Base-by-base conservation (phyloP, 345 rosid genomes). In the Aquilaria malaccensis region DNA sequence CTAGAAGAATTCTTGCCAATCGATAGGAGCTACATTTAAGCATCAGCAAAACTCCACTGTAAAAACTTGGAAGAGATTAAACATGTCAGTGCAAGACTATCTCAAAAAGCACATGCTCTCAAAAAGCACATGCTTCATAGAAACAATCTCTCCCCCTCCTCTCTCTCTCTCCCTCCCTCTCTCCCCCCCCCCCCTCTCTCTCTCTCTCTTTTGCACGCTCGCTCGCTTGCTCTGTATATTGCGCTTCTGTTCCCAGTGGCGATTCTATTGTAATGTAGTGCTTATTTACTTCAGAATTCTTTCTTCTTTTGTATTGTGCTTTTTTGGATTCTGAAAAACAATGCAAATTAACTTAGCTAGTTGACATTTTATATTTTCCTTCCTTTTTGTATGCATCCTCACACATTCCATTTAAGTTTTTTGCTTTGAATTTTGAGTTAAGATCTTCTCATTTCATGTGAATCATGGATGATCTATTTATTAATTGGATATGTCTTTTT, bases 51-150 rank as follows among this genome's bases (percentile, higher is more conserved):
- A 5, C 43, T 37, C 7, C 43, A 37, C 7, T 9, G 56, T n/a
- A 53, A 22, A 13, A 7, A 9, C 22, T 3, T 13, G 9, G 31
- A 33, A 58, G 50, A 62, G 33, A 60, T 62, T 58, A 69, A 77
- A 63, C 77, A 87, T 94, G 99, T 83, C 99, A 51, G 95, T 91
- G 64, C 99, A 88, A 67, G 99, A 94, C 74, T 91, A 90, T 66
- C 80, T 90, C 58, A 93, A 90, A 77, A 86, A 85, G 84, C 91
- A 94, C 73, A 45, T 77, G 82, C 97, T 88, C 63, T 90, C 96
- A 93, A 90, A 77, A 86, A 85, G 84, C 91, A 94, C 73, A 45
- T 77, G 82, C 97, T 88, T 90, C 86, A 94, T 94, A 76, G 97
- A 90, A 67, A 37, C 7, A 61, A 51, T 58, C 45, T 56, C 70